Base-by-base conservation (phyloP, 75 land plant genomes). In the Selaginella tamariscina region DNA sequence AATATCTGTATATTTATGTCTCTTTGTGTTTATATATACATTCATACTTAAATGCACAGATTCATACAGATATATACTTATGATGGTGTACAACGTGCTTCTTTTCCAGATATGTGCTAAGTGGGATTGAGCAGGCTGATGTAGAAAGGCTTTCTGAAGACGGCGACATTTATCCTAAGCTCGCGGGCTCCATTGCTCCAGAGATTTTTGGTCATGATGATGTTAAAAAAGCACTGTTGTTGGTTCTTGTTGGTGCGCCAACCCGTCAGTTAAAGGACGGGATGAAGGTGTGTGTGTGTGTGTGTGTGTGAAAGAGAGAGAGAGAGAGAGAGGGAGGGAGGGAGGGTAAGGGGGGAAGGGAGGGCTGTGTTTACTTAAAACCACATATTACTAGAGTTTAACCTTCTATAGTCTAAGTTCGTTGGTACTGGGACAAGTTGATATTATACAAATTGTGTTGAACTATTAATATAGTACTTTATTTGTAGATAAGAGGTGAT, bases 121-220 rank as follows among this genome's bases (percentile, higher is more conserved):
- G 71, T 66, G 96, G 72, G 44, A 95, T 83, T 76, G 98, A 94
- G 49, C 83, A 90, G 74, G 91, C 84, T 69, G 72, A 77, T 62
- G 85, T 90, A 55, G 83, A 85, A 27, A 68, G 79, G 29, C 78
- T 94, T 68, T 83, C 91, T 31, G 88, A 87, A 70, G 96, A 87
- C 69, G 96, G 91, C 23, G 88, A 94, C 70, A 90, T 87, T 18
- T 94, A 94, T 32, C 79, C 85, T 29, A 89, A 83, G 72, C 73
- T 94, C 56, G 74, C 98, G 54, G 71, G 77, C 23, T 90, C 98
- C 39, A 77, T 94, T 30, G 98, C 98, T 64, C 98, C 98, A 49
- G 98, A 94, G 75, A 94, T 94, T 55, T 94, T 80, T 83, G 98
- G 98, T 22, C 98, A 94, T 68, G 98, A 94, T 67, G 98, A 94